Evolutionary conservation across 2,329 filamentous ascomycete species (phyloP).

Genomic region (Torrubiella hemipterigena): DNA sequence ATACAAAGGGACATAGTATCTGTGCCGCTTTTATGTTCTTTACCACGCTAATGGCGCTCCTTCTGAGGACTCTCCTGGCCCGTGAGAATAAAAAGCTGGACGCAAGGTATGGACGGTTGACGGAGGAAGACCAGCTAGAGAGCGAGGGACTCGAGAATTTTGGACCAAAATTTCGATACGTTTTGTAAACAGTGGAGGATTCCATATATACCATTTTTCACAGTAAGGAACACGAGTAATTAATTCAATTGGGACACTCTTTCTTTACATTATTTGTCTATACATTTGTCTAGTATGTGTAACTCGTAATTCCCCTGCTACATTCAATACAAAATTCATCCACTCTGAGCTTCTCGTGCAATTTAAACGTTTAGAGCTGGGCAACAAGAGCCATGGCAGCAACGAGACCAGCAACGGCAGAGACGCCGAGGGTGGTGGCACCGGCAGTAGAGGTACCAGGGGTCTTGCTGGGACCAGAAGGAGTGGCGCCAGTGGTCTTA

Average conservation of each 20-base stretch:
- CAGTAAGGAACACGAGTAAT: not conserved
- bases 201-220: too few species aligned
- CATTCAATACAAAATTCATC: too few species aligned
- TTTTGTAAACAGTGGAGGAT: too few species aligned
- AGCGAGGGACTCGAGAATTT: conserved; percentile 10
- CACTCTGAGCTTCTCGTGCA: not conserved
- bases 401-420: not conserved
- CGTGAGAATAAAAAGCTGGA: conserved; percentile 11
- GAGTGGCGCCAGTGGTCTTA: too few species aligned
- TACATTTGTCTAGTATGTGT: too few species aligned
- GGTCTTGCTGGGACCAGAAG: too few species aligned
- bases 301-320: too few species aligned
- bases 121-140: conserved; percentile 2
- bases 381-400: conserved; percentile 1
- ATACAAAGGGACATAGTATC: conserved; percentile 17
- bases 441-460: too few species aligned
- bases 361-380: not conserved
- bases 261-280: too few species aligned
- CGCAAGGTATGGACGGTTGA: conserved; percentile 2
- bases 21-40: conserved; percentile 12
- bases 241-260: not conserved
- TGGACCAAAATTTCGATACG: conserved; percentile 11
- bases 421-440: not conserved
- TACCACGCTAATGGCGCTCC: conserved; percentile 8
- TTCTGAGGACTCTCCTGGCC: conserved; percentile 5